Evolutionary conservation across 2,329 filamentous ascomycete genomes (phyloP).

Genomic region (Elsinoe ampelina): DNA sequence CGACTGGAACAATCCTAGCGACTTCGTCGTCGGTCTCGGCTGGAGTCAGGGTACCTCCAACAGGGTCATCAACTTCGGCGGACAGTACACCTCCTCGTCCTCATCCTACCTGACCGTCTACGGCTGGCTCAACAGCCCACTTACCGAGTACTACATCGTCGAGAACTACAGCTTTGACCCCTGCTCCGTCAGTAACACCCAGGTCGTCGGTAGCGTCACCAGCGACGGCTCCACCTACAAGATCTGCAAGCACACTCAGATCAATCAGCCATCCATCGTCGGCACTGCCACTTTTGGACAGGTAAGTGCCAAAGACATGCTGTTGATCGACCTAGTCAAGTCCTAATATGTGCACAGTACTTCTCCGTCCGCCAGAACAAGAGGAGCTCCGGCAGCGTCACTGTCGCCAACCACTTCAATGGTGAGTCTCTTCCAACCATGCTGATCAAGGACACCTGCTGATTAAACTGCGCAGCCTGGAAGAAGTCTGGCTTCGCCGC

Average conservation of each 20-base stretch:
- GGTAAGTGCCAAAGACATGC: too few species aligned
- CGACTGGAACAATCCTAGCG: too few species aligned
- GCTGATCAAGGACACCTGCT: too few species aligned
- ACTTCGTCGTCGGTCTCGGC: too few species aligned
- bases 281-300: conserved; percentile 8
- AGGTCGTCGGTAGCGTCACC: not conserved
- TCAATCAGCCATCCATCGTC: conserved; percentile 10
- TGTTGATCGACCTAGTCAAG: too few species aligned
- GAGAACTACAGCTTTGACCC: not conserved
- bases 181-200: not conserved
- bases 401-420: conserved; percentile 26
- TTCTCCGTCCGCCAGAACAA: conserved; percentile 9
- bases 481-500: conserved; percentile 21
- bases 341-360: not conserved
- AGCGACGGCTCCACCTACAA: conserved; percentile 11
- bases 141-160: too few species aligned
- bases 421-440: too few species aligned
- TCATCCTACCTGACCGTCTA: too few species aligned
- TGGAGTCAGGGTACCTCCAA: too few species aligned
- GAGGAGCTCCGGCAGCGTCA: conserved; percentile 24
- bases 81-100: too few species aligned
- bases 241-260: conserved; percentile 11
- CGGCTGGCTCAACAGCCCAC: too few species aligned
- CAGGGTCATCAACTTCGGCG: too few species aligned
- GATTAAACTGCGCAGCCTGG: conserved; percentile 19